These are phyloP conservation scores for Byssothecium circinans DNA, from an alignment of 2,329 filamentous ascomycete species.

Conservation along the genomic window DNA sequence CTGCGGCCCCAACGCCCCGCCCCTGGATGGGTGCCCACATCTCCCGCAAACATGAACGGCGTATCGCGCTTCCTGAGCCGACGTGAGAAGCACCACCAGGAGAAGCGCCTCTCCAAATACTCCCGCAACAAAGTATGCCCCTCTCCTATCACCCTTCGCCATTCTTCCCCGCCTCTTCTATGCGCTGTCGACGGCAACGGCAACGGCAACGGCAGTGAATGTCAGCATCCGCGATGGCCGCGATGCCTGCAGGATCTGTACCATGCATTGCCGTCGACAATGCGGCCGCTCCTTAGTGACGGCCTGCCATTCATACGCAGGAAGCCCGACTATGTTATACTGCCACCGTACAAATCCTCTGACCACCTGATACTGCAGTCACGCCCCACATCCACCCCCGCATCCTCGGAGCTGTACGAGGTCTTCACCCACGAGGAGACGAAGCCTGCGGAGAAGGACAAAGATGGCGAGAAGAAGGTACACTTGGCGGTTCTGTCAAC, in stretches of 20 bases:
- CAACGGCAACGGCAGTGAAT: constrained; percentile 3
- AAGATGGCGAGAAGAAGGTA: constrained; percentile 58
- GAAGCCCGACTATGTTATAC: constrained; percentile 13
- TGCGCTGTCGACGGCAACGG: constrained; percentile 12
- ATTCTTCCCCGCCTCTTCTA: constrained; percentile 17
- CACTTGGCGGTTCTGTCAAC: constrained; percentile 1
- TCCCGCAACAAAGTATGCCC: constrained; percentile 37
- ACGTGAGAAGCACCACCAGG: constrained; percentile 59
- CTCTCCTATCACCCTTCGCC: constrained; percentile 7
- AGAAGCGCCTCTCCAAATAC: constrained; percentile 41
- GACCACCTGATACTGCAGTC: constrained; percentile 32
- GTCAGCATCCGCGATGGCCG: constrained; percentile 14
- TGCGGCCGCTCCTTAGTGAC: constrained; percentile 16
- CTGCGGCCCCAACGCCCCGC: constrained; percentile 7
- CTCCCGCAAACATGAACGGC: constrained; percentile 46
- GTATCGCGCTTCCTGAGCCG: constrained; percentile 70
- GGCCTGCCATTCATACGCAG: constrained; percentile 24
- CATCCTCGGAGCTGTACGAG: constrained; percentile 57
- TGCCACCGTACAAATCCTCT: constrained; percentile 24
- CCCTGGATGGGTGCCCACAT: constrained; percentile 22
- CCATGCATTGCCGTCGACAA: constrained; percentile 26
- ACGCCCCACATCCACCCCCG: constrained; percentile 15
- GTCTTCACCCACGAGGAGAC: constrained; percentile 64
- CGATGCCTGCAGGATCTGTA: constrained; percentile 24
- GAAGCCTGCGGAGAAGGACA: constrained; percentile 60